Conservation (phyloP, 2,329 filamentous ascomycete species). For the Ophidiomyces ophidiicola region DNA sequence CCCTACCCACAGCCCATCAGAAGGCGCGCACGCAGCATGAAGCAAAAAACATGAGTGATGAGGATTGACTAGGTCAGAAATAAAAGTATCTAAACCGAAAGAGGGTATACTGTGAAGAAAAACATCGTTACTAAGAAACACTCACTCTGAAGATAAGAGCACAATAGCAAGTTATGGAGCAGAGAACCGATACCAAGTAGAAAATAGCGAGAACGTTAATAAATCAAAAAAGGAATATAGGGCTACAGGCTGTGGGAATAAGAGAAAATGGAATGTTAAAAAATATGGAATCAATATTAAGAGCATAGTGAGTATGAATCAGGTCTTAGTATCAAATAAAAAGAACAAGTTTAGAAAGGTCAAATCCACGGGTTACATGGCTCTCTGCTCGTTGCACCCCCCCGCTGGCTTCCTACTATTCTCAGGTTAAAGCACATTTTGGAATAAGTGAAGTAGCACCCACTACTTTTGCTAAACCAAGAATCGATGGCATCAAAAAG, state of each 20-base stretch:
- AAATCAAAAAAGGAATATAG: background rate
- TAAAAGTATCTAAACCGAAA: too few species aligned
- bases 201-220: background rate
- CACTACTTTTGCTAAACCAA: constrained; percentile 2
- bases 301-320: constrained; percentile 12
- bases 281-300: constrained; percentile 10
- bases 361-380: constrained; percentile 8
- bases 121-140: too few species aligned
- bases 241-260: constrained; percentile 1
- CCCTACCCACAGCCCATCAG: too few species aligned
- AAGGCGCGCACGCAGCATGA: too few species aligned
- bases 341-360: constrained; percentile 6
- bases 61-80: too few species aligned
- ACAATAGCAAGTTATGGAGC: too few species aligned
- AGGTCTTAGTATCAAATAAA: constrained; percentile 11
- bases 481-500: constrained; percentile 11
- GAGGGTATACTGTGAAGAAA: too few species aligned
- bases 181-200: background rate
- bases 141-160: too few species aligned
- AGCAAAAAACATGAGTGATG: too few species aligned
- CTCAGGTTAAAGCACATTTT: background rate
- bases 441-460: background rate
- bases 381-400: constrained; percentile 5
- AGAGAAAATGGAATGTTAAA: constrained; percentile 1
- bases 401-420: background rate